These are phyloP conservation scores for Boletus pseudopeckii DNA, from an alignment of 768 basidiomycete species.

Conservation along the genomic window DNA sequence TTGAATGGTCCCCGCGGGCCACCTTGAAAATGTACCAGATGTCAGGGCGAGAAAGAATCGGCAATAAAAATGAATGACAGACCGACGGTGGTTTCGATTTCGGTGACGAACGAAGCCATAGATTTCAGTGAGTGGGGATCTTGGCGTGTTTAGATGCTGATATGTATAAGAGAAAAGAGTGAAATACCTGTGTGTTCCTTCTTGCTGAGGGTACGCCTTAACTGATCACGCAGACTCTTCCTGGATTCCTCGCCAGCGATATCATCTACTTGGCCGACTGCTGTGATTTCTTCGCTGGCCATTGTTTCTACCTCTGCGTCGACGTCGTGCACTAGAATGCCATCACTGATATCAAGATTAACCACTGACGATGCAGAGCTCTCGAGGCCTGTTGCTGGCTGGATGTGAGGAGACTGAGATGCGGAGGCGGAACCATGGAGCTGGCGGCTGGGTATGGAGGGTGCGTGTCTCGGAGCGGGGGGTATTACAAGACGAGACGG, in stretches of 20 bases:
- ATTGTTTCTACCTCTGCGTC: constrained; percentile 58
- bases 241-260: constrained; percentile 56
- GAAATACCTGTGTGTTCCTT: constrained; percentile 46
- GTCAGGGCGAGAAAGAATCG: constrained; percentile 3
- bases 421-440: constrained; percentile 42
- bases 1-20: constrained; percentile 29
- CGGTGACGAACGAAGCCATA: constrained; percentile 29
- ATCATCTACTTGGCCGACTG: constrained; percentile 42
- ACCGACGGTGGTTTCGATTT: constrained; percentile 30
- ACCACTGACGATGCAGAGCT: constrained; percentile 71
- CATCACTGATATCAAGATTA: constrained; percentile 63
- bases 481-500: constrained; percentile 55
- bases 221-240: constrained; percentile 64
- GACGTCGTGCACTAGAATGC: constrained; percentile 67
- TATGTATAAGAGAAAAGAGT: constrained; percentile 5
- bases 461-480: constrained; percentile 47
- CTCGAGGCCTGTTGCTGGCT: constrained; percentile 41
- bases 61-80: constrained; percentile 7
- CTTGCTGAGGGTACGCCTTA: constrained; percentile 62
- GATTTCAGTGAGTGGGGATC: constrained; percentile 15
- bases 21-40: constrained; percentile 3
- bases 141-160: constrained; percentile 2
- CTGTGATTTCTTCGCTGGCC: constrained; percentile 52
- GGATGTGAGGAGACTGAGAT: constrained; percentile 20
- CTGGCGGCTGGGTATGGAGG: constrained; percentile 55